Evolutionary conservation across 2,329 filamentous ascomycete genomes (phyloP).

Genomic region (Aspergillus pseudoterreus): DNA sequence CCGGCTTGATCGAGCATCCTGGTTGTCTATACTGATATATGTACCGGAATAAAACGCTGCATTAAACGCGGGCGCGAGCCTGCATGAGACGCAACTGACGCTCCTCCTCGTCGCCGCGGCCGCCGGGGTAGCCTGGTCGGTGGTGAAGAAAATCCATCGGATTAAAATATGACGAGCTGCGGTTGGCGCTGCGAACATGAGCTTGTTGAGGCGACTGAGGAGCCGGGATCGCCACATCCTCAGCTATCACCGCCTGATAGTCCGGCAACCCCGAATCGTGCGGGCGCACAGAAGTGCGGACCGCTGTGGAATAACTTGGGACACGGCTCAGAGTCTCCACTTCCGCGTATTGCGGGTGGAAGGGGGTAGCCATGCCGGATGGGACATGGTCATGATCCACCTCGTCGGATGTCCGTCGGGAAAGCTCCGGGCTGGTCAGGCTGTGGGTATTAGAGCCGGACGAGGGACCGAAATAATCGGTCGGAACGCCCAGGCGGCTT

Average conservation of each 20-base stretch:
- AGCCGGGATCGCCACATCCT: conserved; percentile 22
- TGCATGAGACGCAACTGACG: conserved; percentile 39
- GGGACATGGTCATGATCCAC: conserved; percentile 43
- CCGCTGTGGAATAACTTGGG: conserved; percentile 72
- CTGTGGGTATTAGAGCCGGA: conserved; percentile 32
- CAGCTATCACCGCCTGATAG: conserved; percentile 56
- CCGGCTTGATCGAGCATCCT: not conserved
- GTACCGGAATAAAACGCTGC: not conserved
- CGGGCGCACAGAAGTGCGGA: conserved; percentile 60
- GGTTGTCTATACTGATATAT: too few species aligned
- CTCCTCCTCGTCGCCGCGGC: conserved; percentile 34
- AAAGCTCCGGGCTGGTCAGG: conserved; percentile 35
- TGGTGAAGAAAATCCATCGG: conserved; percentile 21
- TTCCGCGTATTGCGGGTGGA: conserved; percentile 49
- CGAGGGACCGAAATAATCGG: conserved; percentile 29
- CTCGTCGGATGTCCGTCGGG: conserved; percentile 47
- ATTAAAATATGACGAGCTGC: conserved; percentile 27
- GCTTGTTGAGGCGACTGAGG: conserved; percentile 38
- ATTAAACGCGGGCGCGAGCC: conserved; percentile 32
- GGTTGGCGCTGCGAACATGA: conserved; percentile 35
- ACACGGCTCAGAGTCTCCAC: conserved; percentile 67
- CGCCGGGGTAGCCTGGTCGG: conserved; percentile 22
- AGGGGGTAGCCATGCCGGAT: conserved; percentile 41
- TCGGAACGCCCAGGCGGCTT: conserved; percentile 22
- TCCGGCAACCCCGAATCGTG: conserved; percentile 58